A percentile compares a stretch with the other conserved stretches of the same genome.
Conservation (phyloP, 169 alveolate genomes). For the Plasmodium berghei region DNA sequence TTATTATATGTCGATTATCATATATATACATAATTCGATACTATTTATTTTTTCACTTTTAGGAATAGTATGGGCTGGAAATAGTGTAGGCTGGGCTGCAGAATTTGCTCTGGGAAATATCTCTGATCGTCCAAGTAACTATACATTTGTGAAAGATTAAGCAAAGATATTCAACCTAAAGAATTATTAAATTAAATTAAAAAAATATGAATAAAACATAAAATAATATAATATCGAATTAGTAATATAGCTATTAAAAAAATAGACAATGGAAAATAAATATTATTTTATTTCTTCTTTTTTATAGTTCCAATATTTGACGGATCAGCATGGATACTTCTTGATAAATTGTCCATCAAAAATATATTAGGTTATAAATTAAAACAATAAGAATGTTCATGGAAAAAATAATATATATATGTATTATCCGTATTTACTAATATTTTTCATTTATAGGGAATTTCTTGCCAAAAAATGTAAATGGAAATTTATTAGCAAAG, state of each 20-base stretch:
- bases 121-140: conserved; percentile 60
- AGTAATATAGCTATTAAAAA: too few species aligned
- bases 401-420: neutral
- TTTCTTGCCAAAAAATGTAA: conserved; percentile 38
- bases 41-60: neutral
- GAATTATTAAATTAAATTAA: too few species aligned
- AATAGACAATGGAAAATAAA: too few species aligned
- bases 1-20: neutral
- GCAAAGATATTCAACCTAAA: neutral
- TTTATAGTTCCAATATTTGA: conserved; percentile 60
- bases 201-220: neutral
- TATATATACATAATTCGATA: neutral
- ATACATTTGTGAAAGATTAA: neutral
- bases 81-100: conserved; percentile 42
- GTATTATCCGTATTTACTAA: neutral
- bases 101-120: conserved; percentile 46
- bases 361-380: conserved; percentile 51
- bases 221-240: too few species aligned
- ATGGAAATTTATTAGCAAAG: conserved; percentile 36
- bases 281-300: too few species aligned
- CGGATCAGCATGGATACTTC: conserved; percentile 63
- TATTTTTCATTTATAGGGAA: conserved; percentile 16
- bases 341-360: conserved; percentile 44
- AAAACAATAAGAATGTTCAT: neutral
- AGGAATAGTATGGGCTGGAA: conserved; percentile 73